A percentile compares a stretch with the other conserved stretches of the same genome.
These are phyloP conservation scores for Amoeboaphelidium protococcarum DNA, from an alignment of 371 early-diverging fungal genomes.

Conservation along the genomic window DNA sequence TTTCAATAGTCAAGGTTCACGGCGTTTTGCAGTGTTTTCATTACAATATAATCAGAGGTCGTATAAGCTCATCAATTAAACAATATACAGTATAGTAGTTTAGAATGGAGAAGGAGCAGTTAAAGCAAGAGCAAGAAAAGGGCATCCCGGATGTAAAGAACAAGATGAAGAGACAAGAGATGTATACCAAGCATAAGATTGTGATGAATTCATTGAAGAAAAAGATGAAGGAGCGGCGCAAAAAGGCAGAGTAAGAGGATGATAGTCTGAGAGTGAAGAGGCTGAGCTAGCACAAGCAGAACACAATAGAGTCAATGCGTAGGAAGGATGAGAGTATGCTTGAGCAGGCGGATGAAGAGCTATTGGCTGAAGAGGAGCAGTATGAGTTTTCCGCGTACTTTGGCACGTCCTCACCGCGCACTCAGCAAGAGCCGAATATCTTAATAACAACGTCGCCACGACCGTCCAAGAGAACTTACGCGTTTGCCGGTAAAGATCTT, in stretches of 20 bases:
- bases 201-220: constrained; percentile 48
- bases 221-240: constrained; percentile 28
- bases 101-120: no score
- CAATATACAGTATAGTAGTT: no score
- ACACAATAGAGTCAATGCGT: constrained; percentile 70
- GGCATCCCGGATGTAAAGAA: constrained; percentile 46
- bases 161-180: constrained; percentile 46
- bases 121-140: no score
- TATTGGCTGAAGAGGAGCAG: constrained; percentile 55
- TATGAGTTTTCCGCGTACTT: constrained; percentile 86
- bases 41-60: no score
- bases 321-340: constrained; percentile 83
- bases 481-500: constrained; percentile 73
- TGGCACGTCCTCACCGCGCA: no score
- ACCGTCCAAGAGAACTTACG: constrained; percentile 24
- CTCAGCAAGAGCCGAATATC: constrained; percentile 61
- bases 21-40: no score
- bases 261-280: constrained; percentile 71
- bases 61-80: no score
- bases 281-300: constrained; percentile 60
- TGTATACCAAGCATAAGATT: constrained; percentile 36
- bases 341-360: constrained; percentile 34
- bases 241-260: constrained; percentile 56
- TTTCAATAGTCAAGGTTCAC: no score
- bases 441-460: constrained; percentile 56